Evolutionary conservation across 2,329 filamentous ascomycete species (phyloP).

Genomic region (Bipolaris sorokiniana): DNA sequence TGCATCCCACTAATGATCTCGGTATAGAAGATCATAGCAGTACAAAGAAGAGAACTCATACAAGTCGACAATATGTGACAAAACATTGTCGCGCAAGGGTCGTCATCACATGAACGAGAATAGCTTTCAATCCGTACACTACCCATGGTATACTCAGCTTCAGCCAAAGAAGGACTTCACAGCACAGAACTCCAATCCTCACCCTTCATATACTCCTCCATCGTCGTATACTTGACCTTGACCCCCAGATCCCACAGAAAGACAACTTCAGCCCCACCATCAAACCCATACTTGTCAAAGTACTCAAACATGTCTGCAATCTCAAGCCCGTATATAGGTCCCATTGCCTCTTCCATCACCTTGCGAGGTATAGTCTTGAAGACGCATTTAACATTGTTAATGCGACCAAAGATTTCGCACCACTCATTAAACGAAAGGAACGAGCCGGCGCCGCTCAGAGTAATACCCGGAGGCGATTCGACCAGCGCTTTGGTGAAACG

Average conservation of each 20-base stretch:
- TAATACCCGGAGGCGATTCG: slow-evolving; percentile 26
- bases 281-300: slow-evolving; percentile 47
- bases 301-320: slow-evolving; percentile 44
- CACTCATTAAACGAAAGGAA: slow-evolving; percentile 33
- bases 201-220: slow-evolving; percentile 36
- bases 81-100: no score
- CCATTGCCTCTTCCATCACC: slow-evolving; percentile 30
- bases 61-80: no score
- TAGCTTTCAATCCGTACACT: no score
- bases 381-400: slow-evolving; percentile 24
- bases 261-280: slow-evolving; percentile 44
- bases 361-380: slow-evolving; percentile 23
- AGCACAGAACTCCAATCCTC: slow-evolving; percentile 34
- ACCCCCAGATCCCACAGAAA: slow-evolving; percentile 36
- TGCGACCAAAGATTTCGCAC: slow-evolving; percentile 29
- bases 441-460: slow-evolving; percentile 34
- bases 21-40: no score
- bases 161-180: neutral
- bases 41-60: no score
- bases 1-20: no score
- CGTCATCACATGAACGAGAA: no score
- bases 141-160: no score
- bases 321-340: slow-evolving; percentile 32
- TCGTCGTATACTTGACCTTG: slow-evolving; percentile 25
- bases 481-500: slow-evolving; percentile 34